A percentile compares a stretch with the other conserved stretches of the same genome.
These are phyloP conservation scores for Macrolepiota dolichaula DNA, from an alignment of 768 basidiomycete species.

Conservation along the genomic window DNA sequence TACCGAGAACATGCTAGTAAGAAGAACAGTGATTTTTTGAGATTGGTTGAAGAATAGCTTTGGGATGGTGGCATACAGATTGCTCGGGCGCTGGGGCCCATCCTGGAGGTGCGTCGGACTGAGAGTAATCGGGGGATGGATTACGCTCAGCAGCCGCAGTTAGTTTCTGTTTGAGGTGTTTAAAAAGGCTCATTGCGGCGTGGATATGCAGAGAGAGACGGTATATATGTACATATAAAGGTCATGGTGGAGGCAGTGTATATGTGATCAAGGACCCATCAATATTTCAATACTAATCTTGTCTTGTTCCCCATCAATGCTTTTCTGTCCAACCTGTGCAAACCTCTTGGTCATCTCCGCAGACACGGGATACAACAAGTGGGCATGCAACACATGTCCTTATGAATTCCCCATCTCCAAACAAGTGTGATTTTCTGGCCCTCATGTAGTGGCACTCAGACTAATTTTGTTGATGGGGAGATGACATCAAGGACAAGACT, in stretches of 20 bases:
- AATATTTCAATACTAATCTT: not conserved
- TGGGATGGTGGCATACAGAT: constrained; percentile 26
- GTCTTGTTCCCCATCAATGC: constrained; percentile 41
- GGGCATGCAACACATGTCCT: constrained; percentile 90
- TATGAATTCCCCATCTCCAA: constrained; percentile 93
- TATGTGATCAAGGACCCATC: not conserved
- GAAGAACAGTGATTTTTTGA: not conserved
- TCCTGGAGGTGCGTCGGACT: constrained; percentile 34
- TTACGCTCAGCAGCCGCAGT: not conserved
- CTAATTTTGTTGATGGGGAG: constrained; percentile 34
- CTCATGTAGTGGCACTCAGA: not conserved
- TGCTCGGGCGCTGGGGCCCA: constrained; percentile 61
- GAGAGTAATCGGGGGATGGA: not conserved
- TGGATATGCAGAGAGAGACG: not conserved
- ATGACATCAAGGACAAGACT: constrained; percentile 89
- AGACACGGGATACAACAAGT: constrained; percentile 84
- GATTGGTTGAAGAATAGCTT: not conserved
- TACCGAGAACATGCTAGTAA: constrained; percentile 42
- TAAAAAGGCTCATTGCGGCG: constrained; percentile 11
- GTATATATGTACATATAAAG: not conserved
- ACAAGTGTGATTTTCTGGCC: constrained; percentile 45
- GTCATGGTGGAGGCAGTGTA: constrained; percentile 8
- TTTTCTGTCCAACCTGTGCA: constrained; percentile 93
- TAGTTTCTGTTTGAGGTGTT: constrained; percentile 6
- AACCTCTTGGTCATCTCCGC: constrained; percentile 80